These are phyloP conservation scores for Lasiodiplodia sp. DNA, from an alignment of 2,329 filamentous ascomycete species.

Conservation along the genomic window DNA sequence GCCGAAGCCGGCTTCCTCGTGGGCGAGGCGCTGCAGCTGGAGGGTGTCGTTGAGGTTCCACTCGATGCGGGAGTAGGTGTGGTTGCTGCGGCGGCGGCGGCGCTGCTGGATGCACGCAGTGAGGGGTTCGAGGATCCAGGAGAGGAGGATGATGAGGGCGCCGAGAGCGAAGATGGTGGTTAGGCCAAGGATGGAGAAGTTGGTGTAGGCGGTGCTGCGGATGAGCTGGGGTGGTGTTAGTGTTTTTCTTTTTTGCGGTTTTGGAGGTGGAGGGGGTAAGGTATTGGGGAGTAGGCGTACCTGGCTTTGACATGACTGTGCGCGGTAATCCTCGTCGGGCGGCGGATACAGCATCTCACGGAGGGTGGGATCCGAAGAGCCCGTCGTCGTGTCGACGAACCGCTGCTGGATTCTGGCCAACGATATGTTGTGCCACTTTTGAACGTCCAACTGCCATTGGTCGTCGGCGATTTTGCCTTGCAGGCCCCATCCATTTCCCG, in stretches of 20 bases:
- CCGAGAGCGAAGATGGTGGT: slow-evolving; percentile 35
- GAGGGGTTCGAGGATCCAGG: slow-evolving; percentile 7
- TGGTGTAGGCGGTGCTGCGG: slow-evolving; percentile 32
- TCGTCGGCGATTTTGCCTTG: slow-evolving; percentile 29
- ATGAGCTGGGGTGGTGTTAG: slow-evolving; percentile 30
- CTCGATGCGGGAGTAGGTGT: slow-evolving; percentile 30
- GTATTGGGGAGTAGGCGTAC: not conserved
- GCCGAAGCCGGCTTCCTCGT: slow-evolving; percentile 26
- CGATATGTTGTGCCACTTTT: slow-evolving; percentile 25
- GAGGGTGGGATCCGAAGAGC: not conserved
- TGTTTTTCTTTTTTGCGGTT: not conserved
- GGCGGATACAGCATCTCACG: not conserved
- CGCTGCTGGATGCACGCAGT: slow-evolving; percentile 20
- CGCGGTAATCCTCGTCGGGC: not conserved
- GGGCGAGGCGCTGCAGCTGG: slow-evolving; percentile 28
- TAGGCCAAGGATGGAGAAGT: slow-evolving; percentile 37
- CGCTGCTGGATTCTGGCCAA: slow-evolving; percentile 29
- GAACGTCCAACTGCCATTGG: slow-evolving; percentile 33
- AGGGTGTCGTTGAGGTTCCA: slow-evolving; percentile 31
- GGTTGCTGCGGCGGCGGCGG: not conserved
- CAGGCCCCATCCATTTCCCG: not conserved
- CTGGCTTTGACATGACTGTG: not conserved
- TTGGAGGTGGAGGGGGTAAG: not conserved
- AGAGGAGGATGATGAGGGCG: slow-evolving; percentile 34
- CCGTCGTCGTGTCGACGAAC: slow-evolving; percentile 19